Evolutionary conservation across 441 rosid species (phyloP).

Genomic region (Gossypium lobatum): DNA sequence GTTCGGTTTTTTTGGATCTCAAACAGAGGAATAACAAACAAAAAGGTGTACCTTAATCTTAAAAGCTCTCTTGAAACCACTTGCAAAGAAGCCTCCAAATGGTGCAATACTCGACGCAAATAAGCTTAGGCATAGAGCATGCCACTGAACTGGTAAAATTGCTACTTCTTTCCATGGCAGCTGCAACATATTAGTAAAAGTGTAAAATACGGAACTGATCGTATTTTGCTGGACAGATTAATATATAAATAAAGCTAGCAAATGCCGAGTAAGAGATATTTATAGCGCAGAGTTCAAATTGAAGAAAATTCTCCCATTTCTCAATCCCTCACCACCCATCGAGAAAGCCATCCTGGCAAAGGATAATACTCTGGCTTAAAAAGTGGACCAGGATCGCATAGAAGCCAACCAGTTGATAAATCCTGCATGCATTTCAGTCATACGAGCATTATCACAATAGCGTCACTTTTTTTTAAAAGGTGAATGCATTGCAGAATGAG

Average conservation of each 20-base stretch:
- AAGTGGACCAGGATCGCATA: slow-evolving; percentile 77
- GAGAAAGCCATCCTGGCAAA: slow-evolving; percentile 37
- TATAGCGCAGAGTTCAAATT: neutral
- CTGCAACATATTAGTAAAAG: slow-evolving; percentile 31
- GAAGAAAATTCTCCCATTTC: neutral
- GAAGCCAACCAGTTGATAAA: slow-evolving; percentile 85
- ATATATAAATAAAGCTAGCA: neutral
- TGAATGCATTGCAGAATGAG: slow-evolving; percentile 1
- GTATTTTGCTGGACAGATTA: neutral
- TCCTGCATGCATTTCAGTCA: slow-evolving; percentile 33
- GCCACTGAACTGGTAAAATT: slow-evolving; percentile 80
- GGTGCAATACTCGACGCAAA: slow-evolving; percentile 95
- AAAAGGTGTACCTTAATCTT: slow-evolving; percentile 60
- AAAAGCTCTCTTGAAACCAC: slow-evolving; percentile 94
- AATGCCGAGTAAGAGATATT: neutral
- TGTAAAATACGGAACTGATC: neutral
- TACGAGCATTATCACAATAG: neutral
- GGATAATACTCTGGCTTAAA: slow-evolving; percentile 53
- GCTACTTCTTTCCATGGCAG: slow-evolving; percentile 73
- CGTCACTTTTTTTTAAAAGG: neutral
- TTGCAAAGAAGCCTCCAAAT: slow-evolving; percentile 94
- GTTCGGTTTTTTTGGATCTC: neutral
- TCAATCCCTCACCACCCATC: slow-evolving; percentile 28
- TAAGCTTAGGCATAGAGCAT: slow-evolving; percentile 67
- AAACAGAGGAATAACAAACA: neutral